Base-by-base conservation (phyloP, 805 yeast species). In the Myxozyma vanderwaltii region DNA sequence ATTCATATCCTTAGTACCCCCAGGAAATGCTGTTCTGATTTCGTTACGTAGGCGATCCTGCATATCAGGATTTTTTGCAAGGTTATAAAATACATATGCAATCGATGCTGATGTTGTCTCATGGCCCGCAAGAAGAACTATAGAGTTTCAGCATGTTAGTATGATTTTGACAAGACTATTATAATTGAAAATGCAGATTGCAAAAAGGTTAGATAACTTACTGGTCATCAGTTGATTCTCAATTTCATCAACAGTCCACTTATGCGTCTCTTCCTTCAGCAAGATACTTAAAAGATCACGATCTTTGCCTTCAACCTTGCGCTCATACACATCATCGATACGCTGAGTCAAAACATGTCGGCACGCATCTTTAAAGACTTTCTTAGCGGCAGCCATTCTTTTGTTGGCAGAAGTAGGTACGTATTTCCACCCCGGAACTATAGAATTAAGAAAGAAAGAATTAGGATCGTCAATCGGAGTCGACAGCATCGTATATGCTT, bases 51-150 rank as follows among this genome's bases (percentile, higher is more conserved):
- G 43, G 13, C 51, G 48, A n/a, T 51, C 53, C 36, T 62, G 65
- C 4, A 55, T 27, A 15, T 58, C 55, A 4, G 35, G 65, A 46
- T 55, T 19, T 33, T 36, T 33, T 8, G 61, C 58, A 15, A 62
- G 51, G 17, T 33, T 26, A 17, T 27, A 41, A 5, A 54, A 45
- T 23, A 58, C 48, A 54, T 59, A 58, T 3, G 65, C n/a, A 19
- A 43, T n/a, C 6, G 61, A 54, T 19, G 59, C 46, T n/a, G 61
- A 51, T 5, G 65, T 62, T 17, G 63, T 62, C 29, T 62, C 65
- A 33, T 62, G 65, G 31, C 65, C 65, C 4, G 63, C 65, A 15
- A 59, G 56, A 10, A 62, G 53, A 38, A 62, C 55, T 57, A 21
- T 2, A 38, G 19, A 8, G 1, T n/a, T n/a, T n/a, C n/a, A n/a